Evolutionary conservation across 352 stramenopile species (phyloP).

Genomic region (Aphanomyces invadans): DNA sequence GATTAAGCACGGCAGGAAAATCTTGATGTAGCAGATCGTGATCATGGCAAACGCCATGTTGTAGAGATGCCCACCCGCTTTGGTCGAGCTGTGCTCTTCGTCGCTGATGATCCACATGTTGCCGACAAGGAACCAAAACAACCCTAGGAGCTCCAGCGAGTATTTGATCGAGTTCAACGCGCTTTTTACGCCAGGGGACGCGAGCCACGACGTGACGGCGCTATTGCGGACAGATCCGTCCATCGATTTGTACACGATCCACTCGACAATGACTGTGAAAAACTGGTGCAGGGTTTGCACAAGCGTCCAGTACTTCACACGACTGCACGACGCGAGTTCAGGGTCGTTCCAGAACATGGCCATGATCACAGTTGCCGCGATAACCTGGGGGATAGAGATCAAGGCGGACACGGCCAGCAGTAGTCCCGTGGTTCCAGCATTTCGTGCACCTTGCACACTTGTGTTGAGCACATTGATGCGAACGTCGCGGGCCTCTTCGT

Average conservation of each 20-base stretch:
- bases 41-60: conserved; percentile 87
- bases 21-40: conserved; percentile 89
- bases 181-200: not conserved
- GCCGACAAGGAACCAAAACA: conserved; percentile 83
- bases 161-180: conserved; percentile 50
- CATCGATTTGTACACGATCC: conserved; percentile 49
- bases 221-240: no score
- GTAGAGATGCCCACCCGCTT: conserved; percentile 72
- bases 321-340: conserved; percentile 56
- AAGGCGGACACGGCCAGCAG: conserved; percentile 74
- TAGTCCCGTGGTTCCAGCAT: conserved; percentile 67
- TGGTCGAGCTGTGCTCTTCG: conserved; percentile 45
- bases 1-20: conserved; percentile 88
- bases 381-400: conserved; percentile 69
- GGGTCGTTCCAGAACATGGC: conserved; percentile 52
- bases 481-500: conserved; percentile 70
- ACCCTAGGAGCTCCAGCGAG: conserved; percentile 55
- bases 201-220: not conserved
- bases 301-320: conserved; percentile 77
- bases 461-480: conserved; percentile 79
- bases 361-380: conserved; percentile 48
- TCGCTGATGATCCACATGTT: conserved; percentile 87
- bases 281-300: conserved; percentile 63
- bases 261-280: conserved; percentile 64
- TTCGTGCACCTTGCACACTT: conserved; percentile 67